These are phyloP conservation scores for Tricholoma sp. DNA, from an alignment of 768 basidiomycete species.

Conservation along the genomic window DNA sequence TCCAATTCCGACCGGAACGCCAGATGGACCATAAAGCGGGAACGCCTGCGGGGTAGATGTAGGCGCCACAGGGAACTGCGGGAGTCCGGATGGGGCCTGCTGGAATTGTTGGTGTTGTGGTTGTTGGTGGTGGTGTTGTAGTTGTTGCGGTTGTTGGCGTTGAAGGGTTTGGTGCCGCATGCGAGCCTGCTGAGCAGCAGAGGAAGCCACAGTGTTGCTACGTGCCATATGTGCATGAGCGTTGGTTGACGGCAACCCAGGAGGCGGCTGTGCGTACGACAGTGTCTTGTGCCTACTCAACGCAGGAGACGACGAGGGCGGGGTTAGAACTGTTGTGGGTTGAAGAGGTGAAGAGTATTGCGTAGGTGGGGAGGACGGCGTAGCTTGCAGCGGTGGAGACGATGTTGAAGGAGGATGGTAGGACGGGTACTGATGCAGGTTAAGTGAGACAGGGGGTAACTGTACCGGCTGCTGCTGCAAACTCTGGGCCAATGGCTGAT, in stretches of 20 bases:
- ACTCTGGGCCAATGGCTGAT: constrained; percentile 9
- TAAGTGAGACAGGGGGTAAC: constrained; percentile 19
- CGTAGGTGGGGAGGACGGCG: constrained; percentile 17
- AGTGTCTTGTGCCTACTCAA: constrained; percentile 31
- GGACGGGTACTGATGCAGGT: constrained; percentile 11
- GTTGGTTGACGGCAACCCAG: constrained; percentile 13
- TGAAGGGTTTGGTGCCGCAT: constrained; percentile 14
- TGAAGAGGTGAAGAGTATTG: constrained; percentile 22
- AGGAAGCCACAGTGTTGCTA: constrained; percentile 26
- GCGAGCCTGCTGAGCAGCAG: constrained; percentile 10
- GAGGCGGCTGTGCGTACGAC: constrained; percentile 24
- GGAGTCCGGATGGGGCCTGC: constrained; percentile 29
- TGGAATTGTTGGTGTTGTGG: constrained; percentile 16
- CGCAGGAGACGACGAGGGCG: constrained; percentile 11
- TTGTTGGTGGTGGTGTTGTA: constrained; percentile 18
- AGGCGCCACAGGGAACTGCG: constrained; percentile 64
- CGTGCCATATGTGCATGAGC: constrained; percentile 21
- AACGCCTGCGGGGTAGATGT: constrained; percentile 52
- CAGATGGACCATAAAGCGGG: constrained; percentile 43
- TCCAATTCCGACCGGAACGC: constrained; percentile 38
- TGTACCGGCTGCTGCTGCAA: constrained; percentile 16
- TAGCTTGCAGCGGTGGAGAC: constrained; percentile 16
- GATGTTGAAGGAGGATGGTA: constrained; percentile 12
- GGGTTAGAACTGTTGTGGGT: constrained; percentile 12
- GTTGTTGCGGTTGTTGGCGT: constrained; percentile 17